Evolutionary conservation across 1,284 basidiomycete species (phyloP), one percentile per base, ranked within the genome.

Genomic region (Calocybe gambosa): DNA sequence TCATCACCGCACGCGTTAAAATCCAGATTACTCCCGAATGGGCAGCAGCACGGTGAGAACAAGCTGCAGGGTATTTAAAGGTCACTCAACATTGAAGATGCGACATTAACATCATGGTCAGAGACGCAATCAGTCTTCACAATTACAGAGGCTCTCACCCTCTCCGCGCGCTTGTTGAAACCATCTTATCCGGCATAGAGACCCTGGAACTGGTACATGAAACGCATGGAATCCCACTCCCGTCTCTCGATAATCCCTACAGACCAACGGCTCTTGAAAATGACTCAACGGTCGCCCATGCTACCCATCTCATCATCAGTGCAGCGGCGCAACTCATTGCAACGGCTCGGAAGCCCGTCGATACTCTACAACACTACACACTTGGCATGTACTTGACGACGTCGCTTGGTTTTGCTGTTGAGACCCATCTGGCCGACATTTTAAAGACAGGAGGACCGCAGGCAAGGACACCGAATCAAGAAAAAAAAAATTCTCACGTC

Each of bases 171-270:
- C 58, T 63, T 37, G 50, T 50, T 19, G 38, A 53, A n/a, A 47
- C 59, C 18, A 55, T 63, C 26, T 49, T 56, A n/a, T 45, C 55
- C 20, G 51, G 53, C 12, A 56, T 58, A 1, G 36, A 57, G 29
- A 50, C 51, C 4, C 43, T 63, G 7, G 55, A 62, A 47, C 38
- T 50, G 12, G 50, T 52, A 0, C 58, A 61, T 36, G 31, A 57
- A 0, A 56, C 55, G 33, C 41, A 57, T 25, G 57, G 54, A 7
- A 35, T 53, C 12, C 45, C 45, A 1, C 49, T 53, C 19, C 61
- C 62, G 3, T 54, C 58, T 0, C 58, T 64, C 31, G 55, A 63
- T 25, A 55, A 59, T 1, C 55, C 58, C 1, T 58, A 56, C 51
- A 39, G 33, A 7, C 56, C 59, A 18, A 46, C 50, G 3, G 43